phyloP scores from a whole-genome alignment of 1,284 basidiomycete genomes.

The Marasmius fiardii region DNA sequence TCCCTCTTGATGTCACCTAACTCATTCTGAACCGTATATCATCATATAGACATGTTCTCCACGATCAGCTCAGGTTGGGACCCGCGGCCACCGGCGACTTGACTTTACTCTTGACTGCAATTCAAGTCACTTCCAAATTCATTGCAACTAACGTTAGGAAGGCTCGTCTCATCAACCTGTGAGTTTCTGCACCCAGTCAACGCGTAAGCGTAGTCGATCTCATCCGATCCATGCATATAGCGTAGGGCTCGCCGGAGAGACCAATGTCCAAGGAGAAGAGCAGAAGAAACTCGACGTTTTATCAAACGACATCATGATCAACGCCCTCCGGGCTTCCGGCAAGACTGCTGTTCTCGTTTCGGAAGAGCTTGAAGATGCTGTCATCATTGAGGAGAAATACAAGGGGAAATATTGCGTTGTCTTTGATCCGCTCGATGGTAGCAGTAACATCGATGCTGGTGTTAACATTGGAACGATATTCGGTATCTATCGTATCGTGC shows the following conservation, averaged over 20 bases:
- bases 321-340: slow-evolving; percentile 88
- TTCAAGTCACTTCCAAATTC: slow-evolving; percentile 95
- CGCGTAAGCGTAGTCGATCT: neutral
- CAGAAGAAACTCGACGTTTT: slow-evolving; percentile 99
- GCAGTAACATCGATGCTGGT: slow-evolving; percentile 99
- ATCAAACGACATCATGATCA: slow-evolving; percentile 99
- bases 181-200: slow-evolving; percentile 28
- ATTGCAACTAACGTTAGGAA: slow-evolving; percentile 98
- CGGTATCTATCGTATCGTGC: slow-evolving; percentile 90
- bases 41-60: slow-evolving; percentile 72
- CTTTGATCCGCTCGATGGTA: slow-evolving; percentile 98
- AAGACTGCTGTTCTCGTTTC: slow-evolving; percentile 97
- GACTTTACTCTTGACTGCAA: slow-evolving; percentile 91
- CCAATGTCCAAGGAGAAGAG: slow-evolving; percentile 97
- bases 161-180: slow-evolving; percentile 97
- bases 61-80: slow-evolving; percentile 79
- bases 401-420: slow-evolving; percentile 94
- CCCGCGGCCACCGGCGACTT: slow-evolving; percentile 87
- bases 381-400: slow-evolving; percentile 80
- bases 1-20: slow-evolving; percentile 1
- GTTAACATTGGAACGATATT: slow-evolving; percentile 99
- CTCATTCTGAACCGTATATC: neutral
- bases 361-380: slow-evolving; percentile 92
- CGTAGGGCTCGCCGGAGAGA: slow-evolving; percentile 93
- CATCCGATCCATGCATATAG: slow-evolving; percentile 36